Percentiles rank a stretch among this genome's conserved stretches.
Conservation (phyloP, 176 grass and related monocot species). For the Elaeis guineensis region DNA sequence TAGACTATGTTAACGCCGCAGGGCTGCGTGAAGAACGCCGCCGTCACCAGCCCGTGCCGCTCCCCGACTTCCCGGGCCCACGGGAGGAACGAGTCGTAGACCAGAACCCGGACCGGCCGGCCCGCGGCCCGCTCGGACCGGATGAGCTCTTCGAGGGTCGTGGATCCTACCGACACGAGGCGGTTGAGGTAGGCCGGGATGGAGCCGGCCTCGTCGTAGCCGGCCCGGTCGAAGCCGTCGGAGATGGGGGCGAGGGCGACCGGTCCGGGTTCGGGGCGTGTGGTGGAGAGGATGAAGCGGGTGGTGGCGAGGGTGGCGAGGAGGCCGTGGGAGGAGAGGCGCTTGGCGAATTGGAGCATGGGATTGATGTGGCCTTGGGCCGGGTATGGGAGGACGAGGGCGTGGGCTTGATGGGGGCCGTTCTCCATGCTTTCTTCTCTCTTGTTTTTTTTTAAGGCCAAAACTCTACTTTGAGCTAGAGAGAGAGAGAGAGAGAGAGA, state of each 20-base stretch:
- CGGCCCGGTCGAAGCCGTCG: slow-evolving; percentile 52
- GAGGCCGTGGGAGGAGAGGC: slow-evolving; percentile 42
- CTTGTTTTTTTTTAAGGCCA: background rate
- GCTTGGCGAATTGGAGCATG: slow-evolving; percentile 75
- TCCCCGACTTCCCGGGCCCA: slow-evolving; percentile 12
- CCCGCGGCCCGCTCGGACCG: slow-evolving; percentile 22
- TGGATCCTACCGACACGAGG: slow-evolving; percentile 36
- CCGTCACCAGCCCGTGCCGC: slow-evolving; percentile 13
- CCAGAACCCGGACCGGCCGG: slow-evolving; percentile 30
- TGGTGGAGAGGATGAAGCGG: slow-evolving; percentile 36
- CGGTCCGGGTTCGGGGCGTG: background rate
- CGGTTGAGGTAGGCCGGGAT: slow-evolving; percentile 31
- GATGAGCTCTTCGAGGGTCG: slow-evolving; percentile 45
- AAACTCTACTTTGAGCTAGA: too few species aligned
- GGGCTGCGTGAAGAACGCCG: slow-evolving; percentile 63
- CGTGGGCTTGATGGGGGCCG: slow-evolving; percentile 3
- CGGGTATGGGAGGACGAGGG: slow-evolving; percentile 58
- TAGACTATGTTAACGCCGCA: slow-evolving; percentile 49
- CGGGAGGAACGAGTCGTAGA: slow-evolving; percentile 52
- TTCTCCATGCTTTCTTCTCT: background rate
- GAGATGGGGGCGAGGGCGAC: slow-evolving; percentile 53
- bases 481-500: too few species aligned
- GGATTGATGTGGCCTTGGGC: slow-evolving; percentile 85
- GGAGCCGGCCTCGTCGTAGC: slow-evolving; percentile 21
- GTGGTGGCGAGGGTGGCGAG: slow-evolving; percentile 50